These are phyloP conservation scores for Didymella arachidicola DNA, from an alignment of 2,329 filamentous ascomycete species.

Conservation along the genomic window DNA sequence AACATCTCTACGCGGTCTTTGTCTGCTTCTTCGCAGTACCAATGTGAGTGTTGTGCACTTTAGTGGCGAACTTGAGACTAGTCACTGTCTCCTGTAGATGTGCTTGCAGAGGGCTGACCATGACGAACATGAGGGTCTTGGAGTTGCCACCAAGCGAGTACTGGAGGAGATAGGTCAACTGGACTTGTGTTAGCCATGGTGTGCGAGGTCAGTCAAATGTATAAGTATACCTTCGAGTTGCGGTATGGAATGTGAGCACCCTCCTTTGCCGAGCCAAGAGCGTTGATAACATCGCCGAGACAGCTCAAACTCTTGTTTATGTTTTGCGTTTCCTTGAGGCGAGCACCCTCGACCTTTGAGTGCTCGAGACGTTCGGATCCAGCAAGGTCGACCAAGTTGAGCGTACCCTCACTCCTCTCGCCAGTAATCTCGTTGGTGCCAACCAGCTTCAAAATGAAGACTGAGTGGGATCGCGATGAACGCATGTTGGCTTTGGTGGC, in stretches of 20 bases:
- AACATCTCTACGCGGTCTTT: conserved; percentile 54
- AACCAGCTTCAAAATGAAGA: conserved; percentile 82
- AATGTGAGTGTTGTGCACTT: conserved; percentile 92
- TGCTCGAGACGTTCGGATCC: conserved; percentile 91
- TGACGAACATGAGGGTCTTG: conserved; percentile 99
- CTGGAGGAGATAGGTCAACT: conserved; percentile 92
- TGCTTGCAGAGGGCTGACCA: conserved; percentile 90
- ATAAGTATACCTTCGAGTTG: conserved; percentile 78
- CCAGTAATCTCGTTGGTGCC: conserved; percentile 76
- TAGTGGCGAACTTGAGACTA: conserved; percentile 94
- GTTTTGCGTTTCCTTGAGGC: conserved; percentile 92
- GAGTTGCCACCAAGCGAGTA: conserved; percentile 94
- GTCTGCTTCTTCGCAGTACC: conserved; percentile 82
- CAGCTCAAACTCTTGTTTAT: conserved; percentile 96
- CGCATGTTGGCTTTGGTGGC: conserved; percentile 98
- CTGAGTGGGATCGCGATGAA: conserved; percentile 91
- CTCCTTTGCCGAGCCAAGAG: conserved; percentile 82
- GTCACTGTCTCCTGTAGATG: conserved; percentile 93
- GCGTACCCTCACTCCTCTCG: conserved; percentile 87
- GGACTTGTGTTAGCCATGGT: conserved; percentile 19
- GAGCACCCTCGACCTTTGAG: conserved; percentile 83
- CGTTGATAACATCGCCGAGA: conserved; percentile 91
- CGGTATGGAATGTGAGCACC: conserved; percentile 87
- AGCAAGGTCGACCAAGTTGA: conserved; percentile 95
- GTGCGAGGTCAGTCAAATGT: too few relatives aligned